A percentile compares a stretch with the other conserved stretches of the same genome.
Evolutionary conservation across 1,284 basidiomycete species (phyloP).

Genomic region (Microstroma glucosiphilum): DNA sequence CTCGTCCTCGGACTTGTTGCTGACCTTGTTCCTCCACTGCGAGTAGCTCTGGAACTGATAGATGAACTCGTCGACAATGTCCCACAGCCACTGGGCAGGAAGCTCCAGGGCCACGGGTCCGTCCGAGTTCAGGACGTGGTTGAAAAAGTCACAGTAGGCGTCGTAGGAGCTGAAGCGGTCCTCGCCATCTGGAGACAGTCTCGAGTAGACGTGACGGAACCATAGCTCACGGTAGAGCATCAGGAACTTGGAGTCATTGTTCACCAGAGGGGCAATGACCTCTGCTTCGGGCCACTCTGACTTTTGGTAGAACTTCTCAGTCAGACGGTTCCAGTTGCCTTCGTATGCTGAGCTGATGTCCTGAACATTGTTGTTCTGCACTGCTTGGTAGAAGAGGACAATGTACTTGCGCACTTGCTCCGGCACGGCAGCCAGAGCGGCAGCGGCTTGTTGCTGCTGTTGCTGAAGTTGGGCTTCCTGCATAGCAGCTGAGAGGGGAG

Average conservation of each 20-base stretch:
- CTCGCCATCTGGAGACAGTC: slow-evolving; percentile 87
- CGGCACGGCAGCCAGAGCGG: slow-evolving; percentile 44
- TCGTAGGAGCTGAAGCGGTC: slow-evolving; percentile 98
- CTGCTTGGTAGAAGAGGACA: slow-evolving; percentile 44
- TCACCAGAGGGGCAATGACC: slow-evolving; percentile 57
- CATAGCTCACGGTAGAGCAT: slow-evolving; percentile 93
- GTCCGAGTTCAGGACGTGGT: slow-evolving; percentile 83
- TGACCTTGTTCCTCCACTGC: slow-evolving; percentile 74
- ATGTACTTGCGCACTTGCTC: slow-evolving; percentile 50
- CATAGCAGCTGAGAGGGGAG: slow-evolving; percentile 22
- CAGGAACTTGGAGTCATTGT: slow-evolving; percentile 60
- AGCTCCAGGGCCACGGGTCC: slow-evolving; percentile 85
- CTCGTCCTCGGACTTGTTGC: slow-evolving; percentile 83
- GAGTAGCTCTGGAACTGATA: slow-evolving; percentile 93
- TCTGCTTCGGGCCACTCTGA: slow-evolving; percentile 97
- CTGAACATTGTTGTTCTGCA: slow-evolving; percentile 40
- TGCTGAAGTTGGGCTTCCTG: slow-evolving; percentile 38
- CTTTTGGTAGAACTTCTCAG: slow-evolving; percentile 88
- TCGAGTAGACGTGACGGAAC: slow-evolving; percentile 86
- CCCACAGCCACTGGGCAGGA: slow-evolving; percentile 97
- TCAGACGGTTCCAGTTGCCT: slow-evolving; percentile 91
- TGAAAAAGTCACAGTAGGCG: slow-evolving; percentile 96
- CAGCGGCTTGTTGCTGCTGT: slow-evolving; percentile 36
- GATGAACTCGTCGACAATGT: slow-evolving; percentile 98
- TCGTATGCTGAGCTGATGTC: slow-evolving; percentile 89